Percentiles rank a stretch among this genome's conserved stretches.
Evolutionary conservation across 2,329 filamentous ascomycete species (phyloP).

Genomic region (Plectosphaerella plurivora): DNA sequence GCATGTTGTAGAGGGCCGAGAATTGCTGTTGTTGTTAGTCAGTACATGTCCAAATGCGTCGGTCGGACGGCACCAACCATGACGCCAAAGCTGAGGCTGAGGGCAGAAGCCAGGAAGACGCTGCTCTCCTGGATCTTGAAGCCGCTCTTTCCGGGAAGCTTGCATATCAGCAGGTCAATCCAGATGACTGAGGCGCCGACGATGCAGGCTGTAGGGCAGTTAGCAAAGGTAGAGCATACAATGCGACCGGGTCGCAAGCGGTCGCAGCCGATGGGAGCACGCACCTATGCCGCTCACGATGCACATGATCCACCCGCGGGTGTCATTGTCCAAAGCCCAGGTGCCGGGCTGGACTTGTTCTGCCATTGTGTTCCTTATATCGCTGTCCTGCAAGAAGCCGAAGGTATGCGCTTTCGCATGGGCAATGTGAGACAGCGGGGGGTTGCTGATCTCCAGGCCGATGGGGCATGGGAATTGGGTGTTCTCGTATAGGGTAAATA

Average conservation of each 20-base stretch:
- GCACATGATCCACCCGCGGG: slow-evolving; percentile 89
- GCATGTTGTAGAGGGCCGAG: slow-evolving; percentile 87
- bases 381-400: not conserved
- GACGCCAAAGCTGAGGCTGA: slow-evolving; percentile 92
- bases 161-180: slow-evolving; percentile 71
- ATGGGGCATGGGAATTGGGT: no score
- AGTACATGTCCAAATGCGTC: not conserved
- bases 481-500: no score
- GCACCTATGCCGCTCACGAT: slow-evolving; percentile 71
- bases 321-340: slow-evolving; percentile 65
- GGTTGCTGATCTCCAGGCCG: no score
- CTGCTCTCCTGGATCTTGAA: slow-evolving; percentile 91
- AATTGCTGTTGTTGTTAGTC: slow-evolving; percentile 67
- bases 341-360: slow-evolving; percentile 5
- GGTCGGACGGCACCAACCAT: slow-evolving; percentile 60
- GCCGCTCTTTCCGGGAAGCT: slow-evolving; percentile 66
- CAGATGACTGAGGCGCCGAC: slow-evolving; percentile 81
- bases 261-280: slow-evolving; percentile 18
- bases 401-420: no score
- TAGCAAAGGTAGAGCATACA: slow-evolving; percentile 6
- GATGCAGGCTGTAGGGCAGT: slow-evolving; percentile 49
- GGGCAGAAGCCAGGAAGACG: slow-evolving; percentile 77
- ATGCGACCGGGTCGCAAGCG: not conserved
- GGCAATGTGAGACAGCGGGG: no score
- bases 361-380: slow-evolving; percentile 28